Conservation (phyloP, 106 monocot species). For the Acorus calamus region DNA sequence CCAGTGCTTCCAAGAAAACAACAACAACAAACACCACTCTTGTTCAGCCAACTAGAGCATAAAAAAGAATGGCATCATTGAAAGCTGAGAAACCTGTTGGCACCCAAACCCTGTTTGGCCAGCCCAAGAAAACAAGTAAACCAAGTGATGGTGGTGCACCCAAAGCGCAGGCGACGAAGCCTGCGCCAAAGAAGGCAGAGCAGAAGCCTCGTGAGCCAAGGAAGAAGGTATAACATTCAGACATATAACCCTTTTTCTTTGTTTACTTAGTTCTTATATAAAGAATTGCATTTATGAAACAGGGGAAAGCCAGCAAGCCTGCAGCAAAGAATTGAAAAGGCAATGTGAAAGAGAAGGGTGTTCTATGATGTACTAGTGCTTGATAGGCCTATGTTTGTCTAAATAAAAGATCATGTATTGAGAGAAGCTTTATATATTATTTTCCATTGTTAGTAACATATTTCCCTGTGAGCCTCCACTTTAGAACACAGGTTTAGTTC, state of each 20-base stretch:
- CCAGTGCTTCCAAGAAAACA: no score
- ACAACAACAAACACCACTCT: no score
- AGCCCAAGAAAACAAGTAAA: constrained; percentile 14
- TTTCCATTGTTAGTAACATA: no score
- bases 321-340: constrained; percentile 4
- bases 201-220: constrained; percentile 28
- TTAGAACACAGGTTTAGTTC: no score
- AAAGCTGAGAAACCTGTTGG: constrained; percentile 20
- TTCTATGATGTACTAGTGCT: no score
- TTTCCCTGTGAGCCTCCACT: no score
- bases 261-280: no score
- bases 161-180: constrained; percentile 16
- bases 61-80: constrained; percentile 19
- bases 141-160: background rate
- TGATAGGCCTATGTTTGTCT: no score
- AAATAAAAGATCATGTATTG: no score
- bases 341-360: no score
- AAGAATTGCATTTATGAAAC: background rate
- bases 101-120: background rate
- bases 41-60: no score
- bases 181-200: constrained; percentile 27
- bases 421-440: no score
- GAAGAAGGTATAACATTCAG: constrained; percentile 15
- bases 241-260: background rate
- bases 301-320: constrained; percentile 1